Evolutionary conservation across 2,329 filamentous ascomycete species (phyloP).

Genomic region (Stemphylium vesicarium): DNA sequence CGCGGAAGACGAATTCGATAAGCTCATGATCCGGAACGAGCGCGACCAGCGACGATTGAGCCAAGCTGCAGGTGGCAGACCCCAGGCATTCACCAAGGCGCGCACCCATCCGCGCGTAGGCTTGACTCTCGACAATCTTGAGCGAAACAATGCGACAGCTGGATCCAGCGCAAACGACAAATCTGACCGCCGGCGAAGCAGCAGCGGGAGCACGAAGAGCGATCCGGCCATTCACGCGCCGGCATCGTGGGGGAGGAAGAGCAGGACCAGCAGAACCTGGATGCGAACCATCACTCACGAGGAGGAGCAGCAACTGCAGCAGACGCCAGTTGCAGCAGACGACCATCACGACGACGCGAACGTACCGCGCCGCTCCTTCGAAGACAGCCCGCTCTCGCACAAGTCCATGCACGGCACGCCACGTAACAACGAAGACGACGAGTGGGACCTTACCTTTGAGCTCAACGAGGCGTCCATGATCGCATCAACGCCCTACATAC

Average conservation of each 20-base stretch:
- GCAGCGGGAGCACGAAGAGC: slow-evolving; percentile 44
- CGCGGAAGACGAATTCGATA: slow-evolving; percentile 54
- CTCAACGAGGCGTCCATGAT: slow-evolving; percentile 55
- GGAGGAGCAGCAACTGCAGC: slow-evolving; percentile 20
- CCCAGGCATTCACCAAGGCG: slow-evolving; percentile 53
- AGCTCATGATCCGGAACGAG: slow-evolving; percentile 52
- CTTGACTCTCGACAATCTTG: slow-evolving; percentile 53
- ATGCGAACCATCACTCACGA: slow-evolving; percentile 48
- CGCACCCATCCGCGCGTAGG: slow-evolving; percentile 49
- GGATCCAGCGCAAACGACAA: slow-evolving; percentile 23
- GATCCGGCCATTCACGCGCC: slow-evolving; percentile 56
- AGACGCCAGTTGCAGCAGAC: slow-evolving; percentile 20
- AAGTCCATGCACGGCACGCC: slow-evolving; percentile 40
- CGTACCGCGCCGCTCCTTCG: slow-evolving; percentile 49
- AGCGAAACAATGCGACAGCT: slow-evolving; percentile 41
- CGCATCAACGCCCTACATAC: slow-evolving; percentile 55
- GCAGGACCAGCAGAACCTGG: slow-evolving; percentile 51
- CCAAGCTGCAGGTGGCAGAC: slow-evolving; percentile 41
- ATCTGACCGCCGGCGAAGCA: slow-evolving; percentile 42
- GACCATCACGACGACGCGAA: slow-evolving; percentile 36
- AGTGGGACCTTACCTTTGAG: slow-evolving; percentile 51
- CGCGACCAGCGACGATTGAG: slow-evolving; percentile 52
- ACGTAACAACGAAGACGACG: slow-evolving; percentile 26
- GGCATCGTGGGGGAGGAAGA: slow-evolving; percentile 56
- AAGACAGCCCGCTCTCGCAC: slow-evolving; percentile 52